Evolutionary conservation across 148 eudicot species (phyloP).

Genomic region (Linanthus parryae): DNA sequence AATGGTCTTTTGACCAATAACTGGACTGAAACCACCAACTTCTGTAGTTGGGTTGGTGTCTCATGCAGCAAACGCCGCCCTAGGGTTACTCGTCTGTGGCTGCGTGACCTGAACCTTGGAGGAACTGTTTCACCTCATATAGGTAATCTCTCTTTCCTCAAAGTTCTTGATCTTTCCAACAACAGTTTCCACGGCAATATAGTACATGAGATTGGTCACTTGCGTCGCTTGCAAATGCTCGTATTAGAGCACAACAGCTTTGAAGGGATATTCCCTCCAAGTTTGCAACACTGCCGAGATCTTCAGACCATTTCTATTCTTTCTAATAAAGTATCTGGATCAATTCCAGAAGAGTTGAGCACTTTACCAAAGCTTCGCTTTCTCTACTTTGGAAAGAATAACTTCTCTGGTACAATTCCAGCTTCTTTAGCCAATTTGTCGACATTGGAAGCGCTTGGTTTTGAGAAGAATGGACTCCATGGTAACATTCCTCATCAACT

Average conservation of each 20-base stretch:
- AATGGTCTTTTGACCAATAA: neutral
- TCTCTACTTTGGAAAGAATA: neutral
- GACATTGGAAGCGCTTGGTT: neutral
- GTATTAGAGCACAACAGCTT: neutral
- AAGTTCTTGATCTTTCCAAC: neutral
- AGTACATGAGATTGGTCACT: neutral
- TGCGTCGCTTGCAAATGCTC: constrained; percentile 1
- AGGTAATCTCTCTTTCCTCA: constrained; percentile 7
- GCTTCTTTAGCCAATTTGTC: constrained; percentile 14
- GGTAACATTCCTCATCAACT: neutral
- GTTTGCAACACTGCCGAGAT: neutral
- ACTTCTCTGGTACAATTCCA: constrained; percentile 13
- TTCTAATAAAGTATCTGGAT: constrained; percentile 1
- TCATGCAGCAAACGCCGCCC: neutral
- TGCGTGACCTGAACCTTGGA: neutral
- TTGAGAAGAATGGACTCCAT: neutral
- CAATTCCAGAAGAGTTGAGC: constrained; percentile 1
- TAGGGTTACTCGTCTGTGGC: neutral
- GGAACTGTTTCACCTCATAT: neutral
- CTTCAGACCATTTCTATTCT: neutral
- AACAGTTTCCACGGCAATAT: constrained; percentile 10
- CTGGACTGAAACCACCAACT: neutral
- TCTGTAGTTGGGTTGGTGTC: constrained; percentile 4
- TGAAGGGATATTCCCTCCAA: constrained; percentile 1
- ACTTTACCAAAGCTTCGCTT: neutral